These are phyloP conservation scores for Neurospora sp. DNA, from an alignment of 495 filamentous ascomycete species.

Conservation along the genomic window DNA sequence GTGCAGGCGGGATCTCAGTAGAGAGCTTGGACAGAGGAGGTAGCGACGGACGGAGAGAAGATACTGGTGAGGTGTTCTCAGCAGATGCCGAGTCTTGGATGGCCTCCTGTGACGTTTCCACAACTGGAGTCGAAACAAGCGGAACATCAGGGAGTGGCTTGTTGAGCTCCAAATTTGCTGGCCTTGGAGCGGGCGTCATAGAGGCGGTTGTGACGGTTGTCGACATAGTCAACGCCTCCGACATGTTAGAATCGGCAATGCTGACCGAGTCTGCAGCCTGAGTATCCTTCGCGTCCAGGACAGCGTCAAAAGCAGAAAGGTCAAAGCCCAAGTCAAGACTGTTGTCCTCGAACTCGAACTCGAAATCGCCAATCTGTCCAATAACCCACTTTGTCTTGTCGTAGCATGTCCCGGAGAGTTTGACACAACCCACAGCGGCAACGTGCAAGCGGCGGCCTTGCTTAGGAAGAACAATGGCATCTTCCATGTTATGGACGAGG, in stretches of 20 bases:
- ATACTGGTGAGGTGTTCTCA: conserved; percentile 20
- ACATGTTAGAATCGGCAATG: conserved; percentile 28
- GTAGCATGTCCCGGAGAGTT: conserved; percentile 82
- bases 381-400: conserved; percentile 76
- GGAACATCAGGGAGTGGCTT: conserved; percentile 37
- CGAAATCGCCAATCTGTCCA: conserved; percentile 88
- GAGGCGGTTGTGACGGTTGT: conserved; percentile 16
- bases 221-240: conserved; percentile 20
- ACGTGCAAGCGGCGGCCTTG: conserved; percentile 67
- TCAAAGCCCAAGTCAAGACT: conserved; percentile 42
- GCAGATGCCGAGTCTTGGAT: neutral
- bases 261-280: conserved; percentile 19
- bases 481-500: conserved; percentile 54
- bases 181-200: conserved; percentile 15
- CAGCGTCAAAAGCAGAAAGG: conserved; percentile 27
- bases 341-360: conserved; percentile 50
- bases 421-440: conserved; percentile 83
- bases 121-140: conserved; percentile 11
- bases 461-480: conserved; percentile 72
- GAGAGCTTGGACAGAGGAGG: conserved; percentile 40
- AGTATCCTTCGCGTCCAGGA: conserved; percentile 10
- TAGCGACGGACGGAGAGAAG: conserved; percentile 30
- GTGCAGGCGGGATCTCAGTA: conserved; percentile 30
- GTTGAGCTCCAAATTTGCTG: conserved; percentile 27
- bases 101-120: conserved; percentile 12